A percentile compares a stretch with the other conserved stretches of the same genome.
Conservation (phyloP, 2,329 filamentous ascomycete species). For the Beauveria brongniartii region DNA sequence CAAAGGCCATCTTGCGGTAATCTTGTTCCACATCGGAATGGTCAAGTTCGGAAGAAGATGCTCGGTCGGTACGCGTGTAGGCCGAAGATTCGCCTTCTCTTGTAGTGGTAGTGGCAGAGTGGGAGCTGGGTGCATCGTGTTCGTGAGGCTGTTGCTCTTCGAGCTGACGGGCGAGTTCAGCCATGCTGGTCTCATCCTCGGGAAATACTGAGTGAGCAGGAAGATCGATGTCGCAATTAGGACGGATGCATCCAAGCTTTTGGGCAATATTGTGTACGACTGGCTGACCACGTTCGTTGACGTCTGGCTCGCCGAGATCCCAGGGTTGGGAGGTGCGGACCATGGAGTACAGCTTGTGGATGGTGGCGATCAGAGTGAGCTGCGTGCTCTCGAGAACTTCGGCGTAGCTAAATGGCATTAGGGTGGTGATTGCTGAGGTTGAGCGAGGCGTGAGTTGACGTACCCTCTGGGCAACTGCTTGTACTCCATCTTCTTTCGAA, state of each 20-base stretch:
- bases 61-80: slow-evolving; percentile 36
- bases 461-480: slow-evolving; percentile 58
- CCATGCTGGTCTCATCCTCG: slow-evolving; percentile 51
- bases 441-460: slow-evolving; percentile 15
- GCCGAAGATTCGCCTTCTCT: slow-evolving; percentile 27
- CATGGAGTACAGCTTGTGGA: slow-evolving; percentile 59
- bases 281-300: slow-evolving; percentile 55
- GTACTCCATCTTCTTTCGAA: slow-evolving; percentile 60
- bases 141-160: slow-evolving; percentile 38
- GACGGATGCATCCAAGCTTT: slow-evolving; percentile 56
- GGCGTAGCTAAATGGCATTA: slow-evolving; percentile 39
- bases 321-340: slow-evolving; percentile 49
- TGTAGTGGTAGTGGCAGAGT: neutral
- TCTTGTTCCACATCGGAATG: slow-evolving; percentile 48
- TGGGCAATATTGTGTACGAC: slow-evolving; percentile 59
- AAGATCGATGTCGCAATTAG: slow-evolving; percentile 52
- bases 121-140: slow-evolving; percentile 19
- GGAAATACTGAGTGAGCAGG: slow-evolving; percentile 52
- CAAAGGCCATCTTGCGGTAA: slow-evolving; percentile 42
- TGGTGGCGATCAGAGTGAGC: slow-evolving; percentile 54
- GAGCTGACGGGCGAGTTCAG: slow-evolving; percentile 47
- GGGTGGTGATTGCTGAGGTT: neutral
- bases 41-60: slow-evolving; percentile 47
- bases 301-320: slow-evolving; percentile 54
- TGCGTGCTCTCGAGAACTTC: slow-evolving; percentile 59